Base-by-base conservation (phyloP, 129 eudicot species). In the Flaveria bidentis region DNA sequence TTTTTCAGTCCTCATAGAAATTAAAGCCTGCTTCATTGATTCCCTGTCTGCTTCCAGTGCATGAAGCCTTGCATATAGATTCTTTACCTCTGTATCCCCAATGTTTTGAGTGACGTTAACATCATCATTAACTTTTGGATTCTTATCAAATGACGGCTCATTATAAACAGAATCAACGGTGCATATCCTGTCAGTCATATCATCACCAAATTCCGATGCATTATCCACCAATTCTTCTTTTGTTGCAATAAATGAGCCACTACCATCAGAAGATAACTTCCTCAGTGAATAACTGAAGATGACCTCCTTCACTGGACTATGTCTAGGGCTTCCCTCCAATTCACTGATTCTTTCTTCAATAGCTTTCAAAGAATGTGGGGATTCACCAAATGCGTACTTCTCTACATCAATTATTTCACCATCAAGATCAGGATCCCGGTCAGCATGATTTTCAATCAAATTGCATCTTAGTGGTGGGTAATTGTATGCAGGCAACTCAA, bases 11-110 rank as follows among this genome's bases (percentile, higher is more conserved):
- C 97, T 82, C 92, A 91, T 85, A 56, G 97, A 87, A 23, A 94
- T 86, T 36, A 94, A 84, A n/a, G 96, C 87, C 84, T 89, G 96
- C 84, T 92, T 91, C 98, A 94, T 87, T 4, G 97, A 91, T 76
- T 94, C 98, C 69, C 96, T 88, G 30, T 94, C 98, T 25, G 97
- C 98, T 79, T 94, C 98, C 63, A 94, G 92, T 30, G 93, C 91
- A 81, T 94, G 98, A 86, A 94, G 96, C 83, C 97, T 88, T 74
- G 85, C 81, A 42, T 88, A 91, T 28, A 94, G 83, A 84, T 91
- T 94, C 79, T 86, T 86, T 13, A 91, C 82, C 76, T 94, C 98
- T 4, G 84, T 77, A 76, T 86, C 95, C 61, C 76, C 86, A 12
- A 81, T 64, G 80, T 76, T 79, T 14, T 88, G 88, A 70, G 84